Evolutionary conservation across 2,329 filamentous ascomycete species (phyloP), one percentile per base, ranked within the genome.

Genomic region (Ophiocordyceps polyrhachis-furcata): DNA sequence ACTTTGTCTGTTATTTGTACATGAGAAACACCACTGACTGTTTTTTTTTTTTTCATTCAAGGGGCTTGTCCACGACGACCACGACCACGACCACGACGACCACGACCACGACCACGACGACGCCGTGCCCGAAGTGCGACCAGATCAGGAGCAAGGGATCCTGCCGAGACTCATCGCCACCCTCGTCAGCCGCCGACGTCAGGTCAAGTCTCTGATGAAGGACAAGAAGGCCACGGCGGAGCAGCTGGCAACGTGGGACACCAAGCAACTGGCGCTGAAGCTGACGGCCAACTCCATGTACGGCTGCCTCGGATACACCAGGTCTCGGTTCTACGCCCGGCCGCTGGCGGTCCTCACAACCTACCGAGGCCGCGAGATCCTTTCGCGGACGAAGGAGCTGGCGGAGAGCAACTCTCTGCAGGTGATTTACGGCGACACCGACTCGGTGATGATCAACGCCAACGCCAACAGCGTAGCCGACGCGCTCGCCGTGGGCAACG

Each of bases 221-320:
- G 80, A 86, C 60, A 93, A 88, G 60, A 77, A 69, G 47, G 88
- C 89, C 4, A 93, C 86, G 0, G 58, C 80, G 0, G 88, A 96
- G 56, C 74, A 98, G 60, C 74, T 93, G 46, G 83, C 87, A 4
- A 87, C 89, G 0, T 98, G 89, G 88, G 91, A 98, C 52, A 96
- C 95, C 57, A 96, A 94, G 66, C 91, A 98, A 63, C 71, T 94
- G 60, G 93, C 91, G 25, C 66, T 98, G 56, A 98, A 98, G 66
- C 76, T 98, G 44, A 98, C 93, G 40, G 91, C 91, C 57, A 98
- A 98, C 66, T 96, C 89, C 52, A 98, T 98, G 93, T 98, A 98
- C 62, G 91, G 91, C 53, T 98, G 91, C 72, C 68, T 98, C 61
- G 91, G 91, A 53, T 98, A 95, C 60, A 89, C 85, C 13, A 93